A percentile compares a stretch with the other conserved stretches of the same genome.
These are phyloP conservation scores for Styphnolobium japonicum DNA, from an alignment of 306 rosid genomes.

Conservation along the genomic window DNA sequence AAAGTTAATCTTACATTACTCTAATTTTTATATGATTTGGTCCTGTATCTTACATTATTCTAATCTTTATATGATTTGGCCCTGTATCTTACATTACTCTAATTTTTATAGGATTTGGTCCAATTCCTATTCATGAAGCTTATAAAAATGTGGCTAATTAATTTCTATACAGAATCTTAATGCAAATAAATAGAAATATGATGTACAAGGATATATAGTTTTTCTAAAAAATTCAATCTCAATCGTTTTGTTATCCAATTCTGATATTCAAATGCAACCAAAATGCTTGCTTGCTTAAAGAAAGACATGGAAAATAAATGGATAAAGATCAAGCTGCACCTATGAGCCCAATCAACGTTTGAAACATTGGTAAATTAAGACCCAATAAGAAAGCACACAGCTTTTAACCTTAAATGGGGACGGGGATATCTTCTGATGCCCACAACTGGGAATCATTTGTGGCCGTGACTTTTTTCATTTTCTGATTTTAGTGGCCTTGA, in stretches of 20 bases:
- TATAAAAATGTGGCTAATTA: background rate
- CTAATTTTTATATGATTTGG: background rate
- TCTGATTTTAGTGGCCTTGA: no score
- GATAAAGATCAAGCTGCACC: background rate
- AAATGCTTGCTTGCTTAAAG: background rate
- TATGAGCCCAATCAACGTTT: background rate
- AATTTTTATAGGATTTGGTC: background rate
- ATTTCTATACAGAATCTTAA: background rate
- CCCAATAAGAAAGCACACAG: no score
- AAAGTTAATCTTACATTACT: background rate
- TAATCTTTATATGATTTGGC: background rate
- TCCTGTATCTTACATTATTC: background rate
- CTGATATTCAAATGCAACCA: background rate
- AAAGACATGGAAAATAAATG: background rate
- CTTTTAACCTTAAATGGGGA: no score
- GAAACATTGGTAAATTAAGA: background rate
- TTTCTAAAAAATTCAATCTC: background rate
- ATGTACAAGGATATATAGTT: background rate
- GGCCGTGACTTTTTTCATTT: no score
- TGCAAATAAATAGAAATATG: background rate
- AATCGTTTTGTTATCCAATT: background rate
- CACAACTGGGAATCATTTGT: no score
- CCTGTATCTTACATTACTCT: background rate
- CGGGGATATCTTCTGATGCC: no score
- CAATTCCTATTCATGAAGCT: background rate